A percentile compares a stretch with the other conserved stretches of the same genome.
Conservation (phyloP, 2,329 filamentous ascomycete species). For the Beauveria medogensis region DNA sequence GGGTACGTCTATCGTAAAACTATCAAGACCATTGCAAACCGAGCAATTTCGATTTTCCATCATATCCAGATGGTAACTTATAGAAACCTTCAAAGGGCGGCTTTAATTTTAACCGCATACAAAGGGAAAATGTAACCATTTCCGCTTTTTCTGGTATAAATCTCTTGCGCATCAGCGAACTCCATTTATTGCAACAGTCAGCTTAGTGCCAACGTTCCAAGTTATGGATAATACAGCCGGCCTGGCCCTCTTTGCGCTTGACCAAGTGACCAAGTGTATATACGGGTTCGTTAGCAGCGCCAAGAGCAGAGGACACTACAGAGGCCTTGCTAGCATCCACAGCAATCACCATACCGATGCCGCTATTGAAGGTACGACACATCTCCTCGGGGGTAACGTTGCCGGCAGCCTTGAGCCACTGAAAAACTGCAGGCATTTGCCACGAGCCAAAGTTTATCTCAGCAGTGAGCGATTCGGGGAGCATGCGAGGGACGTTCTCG, state of each 20-base stretch:
- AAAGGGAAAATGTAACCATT: background rate
- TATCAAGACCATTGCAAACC: too few species aligned
- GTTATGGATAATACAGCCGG: conserved; percentile 27
- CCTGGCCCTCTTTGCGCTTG: conserved; percentile 35
- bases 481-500: conserved; percentile 92
- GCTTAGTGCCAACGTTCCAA: conserved; percentile 25
- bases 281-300: conserved; percentile 66
- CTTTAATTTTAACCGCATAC: background rate
- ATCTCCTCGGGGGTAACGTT: conserved; percentile 72
- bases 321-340: conserved; percentile 59
- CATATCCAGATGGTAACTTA: background rate
- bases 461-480: conserved; percentile 69
- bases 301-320: conserved; percentile 51
- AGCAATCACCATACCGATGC: conserved; percentile 87
- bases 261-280: conserved; percentile 67
- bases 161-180: too few species aligned
- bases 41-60: background rate
- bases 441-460: conserved; percentile 72
- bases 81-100: background rate
- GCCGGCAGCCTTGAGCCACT: conserved; percentile 71
- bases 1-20: too few species aligned
- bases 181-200: too few species aligned
- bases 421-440: conserved; percentile 70
- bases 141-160: background rate
- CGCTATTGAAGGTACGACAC: conserved; percentile 89